Evolutionary conservation across 2,329 filamentous ascomycete species (phyloP), one percentile per base, ranked within the genome.

Genomic region (Colletotrichum camelliae): DNA sequence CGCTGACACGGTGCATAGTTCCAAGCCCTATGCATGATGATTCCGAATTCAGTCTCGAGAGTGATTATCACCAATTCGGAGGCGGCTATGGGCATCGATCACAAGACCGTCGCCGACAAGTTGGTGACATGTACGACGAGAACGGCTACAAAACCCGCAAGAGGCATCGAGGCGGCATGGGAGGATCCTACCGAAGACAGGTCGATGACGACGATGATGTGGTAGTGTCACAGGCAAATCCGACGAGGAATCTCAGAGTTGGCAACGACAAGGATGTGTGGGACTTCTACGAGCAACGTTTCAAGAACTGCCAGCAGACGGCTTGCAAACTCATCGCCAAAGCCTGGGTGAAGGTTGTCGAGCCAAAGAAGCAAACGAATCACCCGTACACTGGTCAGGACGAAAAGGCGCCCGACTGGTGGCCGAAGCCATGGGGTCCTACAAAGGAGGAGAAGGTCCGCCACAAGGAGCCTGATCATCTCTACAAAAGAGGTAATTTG

Each of bases 291-390:
- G 87, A 90, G 64, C 87, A 89, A 55, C 86, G 91, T 1, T 92
- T 95, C 81, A 91, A 90, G 77, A 89, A 90, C 74, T 90, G 93
- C 78, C 93, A 95, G 79, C 94, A 96, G 79, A 89, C 91, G 2
- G 90, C 92, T 8, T 93, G 93, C 84, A 95, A 95, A 83, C 85
- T 92, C 31, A 92, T 95, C 68, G 92, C 92, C 39, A 96, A 95
- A 82, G 92, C 91, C 13, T 95, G 94, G 91, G 92, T 96, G 75
- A 95, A 95, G 80, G 88, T 91, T 2, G 91, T 95, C 3, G 93
- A 94, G 79, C 94, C 94, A 0, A 95, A 94, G 84, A 96, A 96
- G 83, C 94, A 95, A 82, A 93, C 93, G 0, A 93, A 91, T 21
- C 92, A 94, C 79, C 94, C 94, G 0, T 96, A 96, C 80, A 94